Evolutionary conservation across 768 basidiomycete genomes (phyloP).

Genomic region (Termitomyces sp.): DNA sequence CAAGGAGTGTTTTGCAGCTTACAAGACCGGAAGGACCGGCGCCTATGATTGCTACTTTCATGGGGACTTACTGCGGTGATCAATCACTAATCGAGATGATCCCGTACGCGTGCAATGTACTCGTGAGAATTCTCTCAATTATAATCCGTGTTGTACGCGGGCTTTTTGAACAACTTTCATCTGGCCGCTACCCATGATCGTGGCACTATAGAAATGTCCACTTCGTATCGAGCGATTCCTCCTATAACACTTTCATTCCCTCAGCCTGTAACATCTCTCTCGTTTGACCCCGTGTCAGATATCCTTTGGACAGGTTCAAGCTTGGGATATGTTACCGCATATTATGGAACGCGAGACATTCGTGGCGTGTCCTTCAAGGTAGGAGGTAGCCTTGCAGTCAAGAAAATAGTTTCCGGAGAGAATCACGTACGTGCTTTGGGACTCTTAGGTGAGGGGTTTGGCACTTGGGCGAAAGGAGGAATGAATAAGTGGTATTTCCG

Average conservation of each 20-base stretch:
- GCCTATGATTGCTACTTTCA: slow-evolving; percentile 33
- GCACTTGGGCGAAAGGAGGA: slow-evolving; percentile 81
- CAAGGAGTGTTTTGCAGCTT: slow-evolving; percentile 41
- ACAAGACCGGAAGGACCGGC: slow-evolving; percentile 47
- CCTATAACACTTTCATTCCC: slow-evolving; percentile 28
- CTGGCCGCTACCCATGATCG: slow-evolving; percentile 15
- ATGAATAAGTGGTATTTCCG: slow-evolving; percentile 77
- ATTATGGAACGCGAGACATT: slow-evolving; percentile 56
- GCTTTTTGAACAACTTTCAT: too few species aligned
- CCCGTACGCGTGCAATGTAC: not conserved
- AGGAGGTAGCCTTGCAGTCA: slow-evolving; percentile 62
- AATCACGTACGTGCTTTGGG: slow-evolving; percentile 67
- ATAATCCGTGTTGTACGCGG: too few species aligned
- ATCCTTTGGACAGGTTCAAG: slow-evolving; percentile 82
- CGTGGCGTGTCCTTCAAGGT: slow-evolving; percentile 73
- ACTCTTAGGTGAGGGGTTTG: slow-evolving; percentile 56
- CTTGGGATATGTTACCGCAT: slow-evolving; percentile 62
- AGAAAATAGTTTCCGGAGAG: slow-evolving; percentile 73
- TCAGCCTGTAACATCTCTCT: slow-evolving; percentile 66
- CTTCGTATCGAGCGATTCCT: slow-evolving; percentile 26
- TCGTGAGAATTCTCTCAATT: too few species aligned
- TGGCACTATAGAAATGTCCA: slow-evolving; percentile 21
- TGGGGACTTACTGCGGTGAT: not conserved
- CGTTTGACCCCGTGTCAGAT: slow-evolving; percentile 90
- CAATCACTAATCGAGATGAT: too few species aligned